Base-by-base conservation (phyloP, 2,329 filamentous ascomycete species). In the Fusarium dimerum region DNA sequence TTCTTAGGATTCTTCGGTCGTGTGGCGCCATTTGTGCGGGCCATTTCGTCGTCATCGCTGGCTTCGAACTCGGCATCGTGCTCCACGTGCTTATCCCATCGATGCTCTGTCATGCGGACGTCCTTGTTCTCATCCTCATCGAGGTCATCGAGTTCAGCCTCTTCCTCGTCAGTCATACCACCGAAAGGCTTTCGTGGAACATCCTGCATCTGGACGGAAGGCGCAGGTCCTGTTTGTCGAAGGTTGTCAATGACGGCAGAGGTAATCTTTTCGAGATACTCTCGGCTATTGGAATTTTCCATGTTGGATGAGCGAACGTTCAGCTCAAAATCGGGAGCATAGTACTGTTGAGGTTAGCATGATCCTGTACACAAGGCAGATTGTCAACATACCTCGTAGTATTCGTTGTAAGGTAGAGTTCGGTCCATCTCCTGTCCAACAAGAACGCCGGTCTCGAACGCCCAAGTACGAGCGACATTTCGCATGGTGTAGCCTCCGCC, bases 401-500 rank as follows among this genome's bases (percentile, higher is more conserved):
- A 97, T 76, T 97, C 93, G 59, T 96, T 97, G 72, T 92, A 97
- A 1, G 93, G 93, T 40, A 97, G 79, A n/a, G 89, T 86, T 6
- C 88, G 81, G 11, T 85, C 81, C 81, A 97, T 90, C 30, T 90
- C 82, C 54, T 92, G 85, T 29, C 90, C 90, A 17, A 97, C 90
- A 9, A 97, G 81, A 52, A 92, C 82, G 60, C 93, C 93, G 2
- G 94, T 99, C 74, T 99, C 94, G 70, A 93, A 96, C 7, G 92
- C 92, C 94, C 94, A 99, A 6, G 93, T 94, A 45, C 94, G 89
- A 16, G 94, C 93, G 11, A 99, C 94, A 61, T 99, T 99, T 57
- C 94, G 88, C 73, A 96, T 95, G 1, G 94, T 99, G 74, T 99
- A 99, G 44, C 94, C 94, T 58, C 94, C 94, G 15, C 94, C 94